Base-by-base conservation (phyloP, 1,284 basidiomycete genomes). In the Polyporus tsugae region DNA sequence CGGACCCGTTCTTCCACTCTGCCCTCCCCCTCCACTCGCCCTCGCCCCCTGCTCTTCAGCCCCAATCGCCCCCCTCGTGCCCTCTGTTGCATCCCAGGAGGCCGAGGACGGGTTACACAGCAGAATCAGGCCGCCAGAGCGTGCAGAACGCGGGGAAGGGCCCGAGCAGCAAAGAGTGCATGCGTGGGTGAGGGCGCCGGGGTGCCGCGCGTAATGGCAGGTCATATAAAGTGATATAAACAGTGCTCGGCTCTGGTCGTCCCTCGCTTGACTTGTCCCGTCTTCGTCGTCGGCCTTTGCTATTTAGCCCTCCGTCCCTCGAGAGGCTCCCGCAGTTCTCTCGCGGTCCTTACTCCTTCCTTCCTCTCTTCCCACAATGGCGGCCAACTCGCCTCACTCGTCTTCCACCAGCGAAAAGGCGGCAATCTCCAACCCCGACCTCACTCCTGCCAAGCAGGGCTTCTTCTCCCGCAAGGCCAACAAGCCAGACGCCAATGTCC, bases 401-500 rank as follows among this genome's bases (percentile, higher is more conserved):
- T 36, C 68, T 11, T 59, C 67, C 52, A 29, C 62, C 46, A 66
- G 65, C 71, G 69, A 72, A 61, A 72, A 70, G 59, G 36, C 63
- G n/a, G 10, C 62, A 6, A 25, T 15, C 17, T 19, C 49, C 13
- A 13, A 11, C 19, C 33, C 60, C 6, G 66, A 41, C 41, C 49
- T 58, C 22, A 9, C 38, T 9, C 62, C 60, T 22, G 10, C 42
- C 17, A 73, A 74, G 72, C 72, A 70, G 64, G 69, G 72, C 55
- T 71, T 75, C 62, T 77, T 77, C 68, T 63, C 61, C 35, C 66
- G 72, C 39, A 69, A 69, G 42, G 17, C 57, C 53, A 68, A 69
- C 65, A 60, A 68, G n/a, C 10, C 57, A 10, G 63, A 64, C 36
- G 38, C 63, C 33, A 66, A 55, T 29, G 60, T 7, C 25, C 53